Evolutionary conservation across 441 rosid genomes (phyloP), one percentile per base, ranked within the genome.

Genomic region (Manihot esculenta): DNA sequence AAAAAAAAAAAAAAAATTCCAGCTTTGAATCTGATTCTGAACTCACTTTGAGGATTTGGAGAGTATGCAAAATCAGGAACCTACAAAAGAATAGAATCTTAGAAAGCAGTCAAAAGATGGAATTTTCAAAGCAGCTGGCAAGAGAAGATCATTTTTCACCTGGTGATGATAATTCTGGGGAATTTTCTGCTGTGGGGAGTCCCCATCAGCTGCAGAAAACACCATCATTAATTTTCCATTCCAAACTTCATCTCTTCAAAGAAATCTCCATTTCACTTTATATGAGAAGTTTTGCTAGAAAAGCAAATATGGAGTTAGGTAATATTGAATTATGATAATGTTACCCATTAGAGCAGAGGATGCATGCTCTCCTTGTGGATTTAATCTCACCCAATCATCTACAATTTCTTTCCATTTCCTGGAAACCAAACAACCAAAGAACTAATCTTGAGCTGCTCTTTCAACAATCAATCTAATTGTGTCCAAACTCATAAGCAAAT

Each of bases 341-440:
- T 81, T 93, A 89, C 98, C 96, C 84, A 94, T 87, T 24, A 90
- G 81, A 70, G 81, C 82, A 33, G 96, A 79, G 68, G 99, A 83
- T 65, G 88, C 91, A 49, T 72, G 80, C 77, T 88, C 92, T 74
- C 89, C 85, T 66, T 94, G 86, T 72, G 87, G 92, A 85, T 95
- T 93, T 79, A 82, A 68, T 78, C 80, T 88, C 76, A 95, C 96
- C 98, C 98, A 92, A 76, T 93, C 98, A 67, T 95, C 98, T n/a
- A 93, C 96, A 48, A 83, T 92, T 62, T 86, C 97, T 69, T 92
- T 95, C 99, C 99, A 95, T 80, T 92, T 95, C 82, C 98, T 94
- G 83, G 64, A 75, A 45, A 74, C 72, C 70, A 54, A 72, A 64
- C 64, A 50, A 62, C 4, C 54, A 58, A 27, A 10, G 20, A 62